phyloP scores from a whole-genome alignment of 1,139 yeast genomes.

The Tardiomyces depauwii region DNA sequence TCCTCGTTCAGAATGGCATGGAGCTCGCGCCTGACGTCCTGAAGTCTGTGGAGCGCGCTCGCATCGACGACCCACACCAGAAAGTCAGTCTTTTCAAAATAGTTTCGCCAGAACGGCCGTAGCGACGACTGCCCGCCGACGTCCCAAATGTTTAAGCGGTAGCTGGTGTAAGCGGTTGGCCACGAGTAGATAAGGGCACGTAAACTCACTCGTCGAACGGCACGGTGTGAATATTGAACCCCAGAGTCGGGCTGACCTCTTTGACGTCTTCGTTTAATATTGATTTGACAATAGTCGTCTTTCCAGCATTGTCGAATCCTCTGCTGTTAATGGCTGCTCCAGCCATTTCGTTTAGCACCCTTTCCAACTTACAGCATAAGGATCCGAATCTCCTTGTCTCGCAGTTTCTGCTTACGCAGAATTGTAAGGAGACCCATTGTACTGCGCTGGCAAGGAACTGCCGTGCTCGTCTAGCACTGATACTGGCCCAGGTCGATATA shows the following conservation, averaged over 20 bases:
- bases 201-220: constrained; percentile 13
- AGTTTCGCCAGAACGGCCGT: constrained; percentile 83
- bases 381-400: constrained; percentile 67
- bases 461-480: neutral
- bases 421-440: constrained; percentile 76
- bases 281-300: constrained; percentile 63
- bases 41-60: constrained; percentile 45
- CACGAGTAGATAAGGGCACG: no score
- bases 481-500: neutral
- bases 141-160: constrained; percentile 48
- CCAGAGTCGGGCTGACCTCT: constrained; percentile 49
- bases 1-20: constrained; percentile 54
- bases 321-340: constrained; percentile 10
- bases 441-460: neutral
- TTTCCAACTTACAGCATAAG: constrained; percentile 35
- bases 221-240: constrained; percentile 51
- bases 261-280: constrained; percentile 31
- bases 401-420: constrained; percentile 69
- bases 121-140: constrained; percentile 78
- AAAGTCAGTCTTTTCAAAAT: constrained; percentile 75
- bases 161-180: constrained; percentile 21
- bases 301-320: constrained; percentile 86
- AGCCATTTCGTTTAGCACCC: neutral
- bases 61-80: constrained; percentile 91
- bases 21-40: constrained; percentile 57